phyloP scores from a whole-genome alignment of 306 rosid species.

The Vicia villosa region DNA sequence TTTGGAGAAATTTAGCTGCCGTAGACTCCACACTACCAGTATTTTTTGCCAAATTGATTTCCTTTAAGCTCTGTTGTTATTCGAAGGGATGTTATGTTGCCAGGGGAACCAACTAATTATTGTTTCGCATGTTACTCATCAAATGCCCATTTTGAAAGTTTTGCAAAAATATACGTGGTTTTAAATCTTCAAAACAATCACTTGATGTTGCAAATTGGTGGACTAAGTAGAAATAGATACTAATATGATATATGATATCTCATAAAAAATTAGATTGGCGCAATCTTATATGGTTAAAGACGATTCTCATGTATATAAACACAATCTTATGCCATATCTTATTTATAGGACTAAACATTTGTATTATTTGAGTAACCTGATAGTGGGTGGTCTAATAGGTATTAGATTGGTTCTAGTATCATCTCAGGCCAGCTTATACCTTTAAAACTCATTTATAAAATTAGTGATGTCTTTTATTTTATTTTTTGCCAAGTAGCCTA shows the following conservation, averaged over 20 bases:
- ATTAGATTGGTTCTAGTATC: background rate
- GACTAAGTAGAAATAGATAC: background rate
- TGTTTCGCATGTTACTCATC: background rate
- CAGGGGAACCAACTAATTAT: background rate
- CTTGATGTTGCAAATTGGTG: background rate
- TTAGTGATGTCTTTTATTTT: too few relatives aligned
- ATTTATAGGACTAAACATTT: too few relatives aligned
- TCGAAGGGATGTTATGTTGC: background rate
- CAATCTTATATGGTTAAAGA: too few relatives aligned
- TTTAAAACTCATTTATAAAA: too few relatives aligned
- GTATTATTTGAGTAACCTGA: too few relatives aligned
- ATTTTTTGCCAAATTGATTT: background rate
- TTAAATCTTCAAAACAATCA: background rate
- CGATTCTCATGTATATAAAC: too few relatives aligned
- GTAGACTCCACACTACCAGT: background rate
- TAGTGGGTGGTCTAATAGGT: too few relatives aligned
- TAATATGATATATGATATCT: background rate
- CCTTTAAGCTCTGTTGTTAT: background rate
- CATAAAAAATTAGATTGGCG: background rate
- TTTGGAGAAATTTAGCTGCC: background rate
- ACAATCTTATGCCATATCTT: too few relatives aligned
- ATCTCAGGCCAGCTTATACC: background rate
- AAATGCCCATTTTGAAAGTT: background rate
- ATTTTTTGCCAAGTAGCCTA: too few relatives aligned
- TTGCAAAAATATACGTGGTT: background rate